Conservation (phyloP, 2,329 filamentous ascomycete genomes). For the Arthrobotrys sinensis region DNA sequence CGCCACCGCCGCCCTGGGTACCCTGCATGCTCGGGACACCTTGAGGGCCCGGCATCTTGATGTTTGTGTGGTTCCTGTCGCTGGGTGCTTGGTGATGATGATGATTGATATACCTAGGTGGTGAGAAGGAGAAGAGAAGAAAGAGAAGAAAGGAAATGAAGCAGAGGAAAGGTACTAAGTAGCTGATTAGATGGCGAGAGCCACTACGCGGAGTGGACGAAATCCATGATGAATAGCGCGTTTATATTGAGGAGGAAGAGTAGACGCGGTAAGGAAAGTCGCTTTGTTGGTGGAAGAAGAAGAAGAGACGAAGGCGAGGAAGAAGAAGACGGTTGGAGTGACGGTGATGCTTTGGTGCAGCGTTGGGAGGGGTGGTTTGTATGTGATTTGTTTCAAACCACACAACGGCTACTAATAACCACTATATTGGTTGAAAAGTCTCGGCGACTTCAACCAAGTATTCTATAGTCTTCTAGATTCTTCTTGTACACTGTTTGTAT, state of each 20-base stretch:
- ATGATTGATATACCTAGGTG: neutral
- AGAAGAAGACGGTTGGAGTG: neutral
- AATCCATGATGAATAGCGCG: neutral
- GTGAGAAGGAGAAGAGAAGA: neutral
- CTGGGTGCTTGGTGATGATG: neutral
- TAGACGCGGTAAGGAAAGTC: neutral
- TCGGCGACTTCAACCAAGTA: no score
- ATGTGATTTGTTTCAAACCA: neutral
- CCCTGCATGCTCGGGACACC: constrained; percentile 4
- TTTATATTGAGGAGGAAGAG: neutral
- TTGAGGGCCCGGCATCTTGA: constrained; percentile 19
- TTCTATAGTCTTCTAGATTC: no score
- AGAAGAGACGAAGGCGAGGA: neutral
- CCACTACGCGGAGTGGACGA: neutral
- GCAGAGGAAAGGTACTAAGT: neutral
- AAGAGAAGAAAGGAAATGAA: neutral
- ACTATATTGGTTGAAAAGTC: no score
- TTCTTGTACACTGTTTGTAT: no score
- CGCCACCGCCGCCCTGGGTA: neutral
- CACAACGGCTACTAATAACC: no score
- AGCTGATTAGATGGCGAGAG: neutral
- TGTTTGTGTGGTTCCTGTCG: neutral
- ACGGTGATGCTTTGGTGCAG: neutral
- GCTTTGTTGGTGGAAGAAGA: no score
- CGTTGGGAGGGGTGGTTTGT: neutral